Evolutionary conservation across 495 filamentous ascomycete species (phyloP).

Genomic region (Paragyromitra xinjiangensis): DNA sequence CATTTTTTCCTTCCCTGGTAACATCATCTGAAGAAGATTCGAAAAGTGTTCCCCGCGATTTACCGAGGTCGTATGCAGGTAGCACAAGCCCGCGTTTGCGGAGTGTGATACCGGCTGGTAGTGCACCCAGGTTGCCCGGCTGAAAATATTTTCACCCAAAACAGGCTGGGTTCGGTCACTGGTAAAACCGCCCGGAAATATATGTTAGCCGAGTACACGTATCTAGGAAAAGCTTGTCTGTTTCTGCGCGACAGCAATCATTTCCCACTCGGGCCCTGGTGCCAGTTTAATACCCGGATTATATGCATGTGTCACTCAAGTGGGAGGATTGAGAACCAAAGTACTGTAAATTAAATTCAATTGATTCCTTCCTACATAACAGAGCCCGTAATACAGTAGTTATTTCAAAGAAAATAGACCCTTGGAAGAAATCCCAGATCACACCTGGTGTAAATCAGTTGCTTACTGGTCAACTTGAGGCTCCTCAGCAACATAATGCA

Average conservation of each 20-base stretch:
- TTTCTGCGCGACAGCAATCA: slow-evolving; percentile 10
- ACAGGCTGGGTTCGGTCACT: background rate
- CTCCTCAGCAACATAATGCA: slow-evolving; percentile 97
- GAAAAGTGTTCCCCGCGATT: slow-evolving; percentile 22
- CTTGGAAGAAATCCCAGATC: background rate
- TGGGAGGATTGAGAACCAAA: background rate
- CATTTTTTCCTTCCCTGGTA: background rate
- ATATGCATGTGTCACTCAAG: background rate
- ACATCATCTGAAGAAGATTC: background rate
- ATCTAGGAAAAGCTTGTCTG: background rate
- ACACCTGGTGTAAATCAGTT: background rate
- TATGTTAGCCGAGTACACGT: background rate
- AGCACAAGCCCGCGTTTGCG: background rate
- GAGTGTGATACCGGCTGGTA: background rate
- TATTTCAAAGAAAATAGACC: slow-evolving; percentile 2
- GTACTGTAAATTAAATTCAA: slow-evolving; percentile 4
- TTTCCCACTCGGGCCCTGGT: slow-evolving; percentile 16
- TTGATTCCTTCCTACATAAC: slow-evolving; percentile 13
- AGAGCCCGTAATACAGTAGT: background rate
- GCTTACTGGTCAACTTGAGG: slow-evolving; percentile 61
- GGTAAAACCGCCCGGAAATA: background rate
- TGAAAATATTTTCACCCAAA: background rate
- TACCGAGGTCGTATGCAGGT: slow-evolving; percentile 27
- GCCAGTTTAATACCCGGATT: background rate
- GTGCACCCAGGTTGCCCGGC: background rate